These are phyloP conservation scores for Camelina laxa DNA, from an alignment of 345 rosid species.

Conservation along the genomic window DNA sequence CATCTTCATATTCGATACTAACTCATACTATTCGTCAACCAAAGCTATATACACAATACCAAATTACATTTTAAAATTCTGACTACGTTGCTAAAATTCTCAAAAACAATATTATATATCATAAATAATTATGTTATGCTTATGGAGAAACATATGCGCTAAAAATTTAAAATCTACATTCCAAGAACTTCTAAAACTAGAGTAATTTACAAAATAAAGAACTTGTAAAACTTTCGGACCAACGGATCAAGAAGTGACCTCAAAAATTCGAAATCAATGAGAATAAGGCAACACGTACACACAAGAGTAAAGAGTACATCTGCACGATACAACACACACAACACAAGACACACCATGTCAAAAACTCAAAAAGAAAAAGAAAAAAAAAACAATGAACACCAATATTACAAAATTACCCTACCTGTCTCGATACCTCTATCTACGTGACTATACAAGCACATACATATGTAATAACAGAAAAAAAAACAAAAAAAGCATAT, in stretches of 20 bases:
- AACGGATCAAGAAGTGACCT: neutral
- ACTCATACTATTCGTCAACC: neutral
- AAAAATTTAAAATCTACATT: neutral
- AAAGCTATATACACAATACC: neutral
- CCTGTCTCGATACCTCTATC: slow-evolving; percentile 7
- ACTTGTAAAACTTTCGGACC: neutral
- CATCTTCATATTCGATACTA: neutral
- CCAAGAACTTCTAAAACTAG: neutral
- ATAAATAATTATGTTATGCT: neutral
- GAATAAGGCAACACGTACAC: slow-evolving; percentile 32
- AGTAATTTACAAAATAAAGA: neutral
- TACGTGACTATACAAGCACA: slow-evolving; percentile 32
- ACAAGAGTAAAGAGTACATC: slow-evolving; percentile 28
- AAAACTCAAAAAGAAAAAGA: neutral
- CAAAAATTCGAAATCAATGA: neutral
- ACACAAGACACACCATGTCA: slow-evolving; percentile 24
- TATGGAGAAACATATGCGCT: neutral
- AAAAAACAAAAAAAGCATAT: neutral
- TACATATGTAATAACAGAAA: too few relatives aligned
- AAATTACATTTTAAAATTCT: neutral
- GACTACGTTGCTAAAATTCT: neutral
- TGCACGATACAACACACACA: slow-evolving; percentile 41
- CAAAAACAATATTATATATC: neutral
- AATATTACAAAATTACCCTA: slow-evolving; percentile 31
- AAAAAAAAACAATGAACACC: neutral